Conservation (phyloP, 2,329 filamentous ascomycete genomes). For the Colletotrichum sp. region DNA sequence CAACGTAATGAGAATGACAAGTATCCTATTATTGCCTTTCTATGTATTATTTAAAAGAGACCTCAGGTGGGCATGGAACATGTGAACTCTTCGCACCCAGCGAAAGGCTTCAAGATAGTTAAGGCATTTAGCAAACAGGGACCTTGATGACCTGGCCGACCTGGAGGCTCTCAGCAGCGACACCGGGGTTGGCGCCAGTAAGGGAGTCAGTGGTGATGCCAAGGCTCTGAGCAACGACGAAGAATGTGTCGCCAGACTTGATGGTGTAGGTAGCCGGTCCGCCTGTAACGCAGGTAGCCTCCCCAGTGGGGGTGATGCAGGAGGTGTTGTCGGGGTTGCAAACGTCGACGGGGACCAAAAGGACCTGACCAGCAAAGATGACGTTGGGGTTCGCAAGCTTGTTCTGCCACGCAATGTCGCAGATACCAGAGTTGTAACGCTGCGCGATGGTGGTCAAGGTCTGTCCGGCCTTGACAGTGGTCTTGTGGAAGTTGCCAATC, state of each 20-base stretch:
- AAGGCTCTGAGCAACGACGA: constrained; percentile 83
- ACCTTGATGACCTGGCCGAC: constrained; percentile 1
- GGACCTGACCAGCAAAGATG: neutral
- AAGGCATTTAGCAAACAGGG: neutral
- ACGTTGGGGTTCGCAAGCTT: neutral
- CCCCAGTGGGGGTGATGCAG: neutral
- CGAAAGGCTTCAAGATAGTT: neutral
- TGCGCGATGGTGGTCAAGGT: neutral
- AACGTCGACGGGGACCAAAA: neutral
- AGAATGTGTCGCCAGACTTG: constrained; percentile 79
- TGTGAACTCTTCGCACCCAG: neutral
- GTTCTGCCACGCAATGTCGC: constrained; percentile 3
- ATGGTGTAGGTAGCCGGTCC: constrained; percentile 55
- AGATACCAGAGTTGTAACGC: constrained; percentile 3
- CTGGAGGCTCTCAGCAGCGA: neutral
- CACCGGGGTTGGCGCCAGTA: neutral
- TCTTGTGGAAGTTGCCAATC: neutral
- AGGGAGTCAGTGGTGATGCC: constrained; percentile 33
- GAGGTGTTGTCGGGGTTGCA: constrained; percentile 7
- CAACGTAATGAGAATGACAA: neutral
- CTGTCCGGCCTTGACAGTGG: neutral
- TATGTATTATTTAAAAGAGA: neutral
- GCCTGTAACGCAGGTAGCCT: neutral
- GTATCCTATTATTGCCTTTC: neutral
- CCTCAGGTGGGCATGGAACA: neutral